Base-by-base conservation (phyloP, 257 asterid genomes). In the Salvia rosmarinus region DNA sequence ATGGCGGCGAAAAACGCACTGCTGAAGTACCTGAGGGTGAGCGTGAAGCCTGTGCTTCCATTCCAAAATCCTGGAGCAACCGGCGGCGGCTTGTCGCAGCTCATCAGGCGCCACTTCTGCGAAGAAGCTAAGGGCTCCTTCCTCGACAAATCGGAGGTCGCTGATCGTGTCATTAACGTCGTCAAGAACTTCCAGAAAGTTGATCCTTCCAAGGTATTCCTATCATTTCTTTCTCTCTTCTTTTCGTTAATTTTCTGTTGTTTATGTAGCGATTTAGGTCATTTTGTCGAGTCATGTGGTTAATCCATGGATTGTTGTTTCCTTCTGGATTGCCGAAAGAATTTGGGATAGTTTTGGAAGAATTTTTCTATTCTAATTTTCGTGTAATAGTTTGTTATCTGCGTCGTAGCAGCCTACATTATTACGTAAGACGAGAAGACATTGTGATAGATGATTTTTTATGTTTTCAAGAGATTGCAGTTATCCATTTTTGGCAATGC, bases 111-210 rank as follows among this genome's bases (percentile, higher is more conserved):
- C 63, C 84, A 82, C 72, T 89, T 89, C 78, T 88, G 89, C 42
- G 88, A 80, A 51, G 93, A 89, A 54, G 88, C 80, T 5, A 87
- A 70, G 59, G 97, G 95, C 54, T 74, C 91, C 19, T 91, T 91
- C 84, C 98, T 91, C 51, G 96, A 89, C 78, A 91, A 91, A 72
- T 79, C 84, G 13, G 96, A 91, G 80, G 97, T 91, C 79, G 64
- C 90, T 72, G 92, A 89, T 79, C 97, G 97, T 66, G 96, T 91
- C 13, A 67, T 91, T 70, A 20, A 30, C 47, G 87, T 85, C 54
- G 90, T 91, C 6, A 91, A 87, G 81, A 83, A 85, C 69, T 91
- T 86, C 78, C 91, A 89, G 76, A 91, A 89, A 84, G 85, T 87
- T 37, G 98, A 91, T 50, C 95, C 96, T 16, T 75, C 87, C 11